Evolutionary conservation across 2,329 filamentous ascomycete species (phyloP).

Genomic region (Aureobasidium sp.): DNA sequence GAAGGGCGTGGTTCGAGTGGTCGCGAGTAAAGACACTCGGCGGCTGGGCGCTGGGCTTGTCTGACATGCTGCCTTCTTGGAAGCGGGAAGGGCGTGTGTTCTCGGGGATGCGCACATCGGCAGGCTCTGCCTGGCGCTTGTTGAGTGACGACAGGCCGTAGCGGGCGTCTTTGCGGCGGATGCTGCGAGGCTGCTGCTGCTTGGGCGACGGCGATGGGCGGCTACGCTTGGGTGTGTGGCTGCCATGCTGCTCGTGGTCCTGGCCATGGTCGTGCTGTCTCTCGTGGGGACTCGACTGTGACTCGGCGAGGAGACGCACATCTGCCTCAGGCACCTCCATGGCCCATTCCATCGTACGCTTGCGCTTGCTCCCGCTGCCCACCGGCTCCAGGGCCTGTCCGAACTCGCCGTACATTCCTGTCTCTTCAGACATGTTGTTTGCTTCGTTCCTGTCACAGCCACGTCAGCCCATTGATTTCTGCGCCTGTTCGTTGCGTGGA

Average conservation of each 20-base stretch:
- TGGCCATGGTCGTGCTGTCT: neutral
- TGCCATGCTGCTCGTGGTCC: neutral
- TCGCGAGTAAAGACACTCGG: conserved; percentile 56
- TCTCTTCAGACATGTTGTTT: conserved; percentile 3
- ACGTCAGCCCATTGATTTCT: neutral
- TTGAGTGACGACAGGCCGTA: conserved; percentile 27
- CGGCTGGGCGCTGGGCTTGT: conserved; percentile 63
- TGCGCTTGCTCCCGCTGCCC: conserved; percentile 5
- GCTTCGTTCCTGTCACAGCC: neutral
- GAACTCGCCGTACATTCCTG: conserved; percentile 9
- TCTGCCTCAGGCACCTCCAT: conserved; percentile 5
- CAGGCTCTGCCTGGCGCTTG: conserved; percentile 22
- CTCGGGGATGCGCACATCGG: neutral
- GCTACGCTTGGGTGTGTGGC: conserved; percentile 13
- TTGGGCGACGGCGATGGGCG: conserved; percentile 13
- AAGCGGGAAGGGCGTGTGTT: conserved; percentile 52
- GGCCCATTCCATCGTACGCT: conserved; percentile 10
- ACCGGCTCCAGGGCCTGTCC: neutral
- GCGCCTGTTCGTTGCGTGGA: neutral
- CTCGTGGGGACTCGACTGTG: neutral
- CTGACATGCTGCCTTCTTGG: conserved; percentile 77
- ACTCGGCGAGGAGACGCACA: neutral
- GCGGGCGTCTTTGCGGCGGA: conserved; percentile 26
- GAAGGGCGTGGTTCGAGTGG: conserved; percentile 10
- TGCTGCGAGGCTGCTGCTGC: conserved; percentile 18